phyloP scores from a whole-genome alignment of 2,329 filamentous ascomycete species.

The Grosmannia clavigera region DNA sequence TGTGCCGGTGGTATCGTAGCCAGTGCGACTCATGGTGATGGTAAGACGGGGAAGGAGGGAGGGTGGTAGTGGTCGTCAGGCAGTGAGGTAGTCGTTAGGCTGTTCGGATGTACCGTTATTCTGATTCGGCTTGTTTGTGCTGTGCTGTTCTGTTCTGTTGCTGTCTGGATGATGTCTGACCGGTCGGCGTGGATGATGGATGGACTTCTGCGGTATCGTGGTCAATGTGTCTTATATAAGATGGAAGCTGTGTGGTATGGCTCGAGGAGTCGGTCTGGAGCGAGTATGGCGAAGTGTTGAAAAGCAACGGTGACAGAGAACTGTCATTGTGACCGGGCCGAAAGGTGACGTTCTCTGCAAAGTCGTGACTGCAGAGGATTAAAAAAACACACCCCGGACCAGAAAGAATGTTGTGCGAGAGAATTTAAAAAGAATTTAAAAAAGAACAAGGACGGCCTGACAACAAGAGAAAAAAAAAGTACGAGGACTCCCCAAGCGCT shows the following conservation, averaged over 20 bases:
- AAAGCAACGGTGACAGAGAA: neutral
- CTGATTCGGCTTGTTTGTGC: neutral
- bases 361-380: neutral
- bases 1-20: conserved; percentile 1
- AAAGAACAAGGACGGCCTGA: neutral
- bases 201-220: too few relatives aligned
- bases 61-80: too few relatives aligned
- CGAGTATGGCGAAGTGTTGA: neutral
- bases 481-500: too few relatives aligned
- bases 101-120: neutral
- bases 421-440: neutral
- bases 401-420: neutral
- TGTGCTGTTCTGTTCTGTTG: neutral
- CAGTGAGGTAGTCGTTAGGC: neutral
- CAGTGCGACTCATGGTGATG: neutral
- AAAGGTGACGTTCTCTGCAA: too few relatives aligned
- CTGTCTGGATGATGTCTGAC: neutral
- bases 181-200: neutral
- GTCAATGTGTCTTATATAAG: too few relatives aligned
- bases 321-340: neutral
- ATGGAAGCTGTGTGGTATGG: too few relatives aligned
- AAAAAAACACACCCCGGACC: neutral
- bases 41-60: neutral
- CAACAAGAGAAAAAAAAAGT: neutral
- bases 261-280: neutral